A percentile compares a stretch with the other conserved stretches of the same genome.
These are phyloP conservation scores for Yamadazyma phyllophila DNA, from an alignment of 805 yeast species.

Conservation along the genomic window DNA sequence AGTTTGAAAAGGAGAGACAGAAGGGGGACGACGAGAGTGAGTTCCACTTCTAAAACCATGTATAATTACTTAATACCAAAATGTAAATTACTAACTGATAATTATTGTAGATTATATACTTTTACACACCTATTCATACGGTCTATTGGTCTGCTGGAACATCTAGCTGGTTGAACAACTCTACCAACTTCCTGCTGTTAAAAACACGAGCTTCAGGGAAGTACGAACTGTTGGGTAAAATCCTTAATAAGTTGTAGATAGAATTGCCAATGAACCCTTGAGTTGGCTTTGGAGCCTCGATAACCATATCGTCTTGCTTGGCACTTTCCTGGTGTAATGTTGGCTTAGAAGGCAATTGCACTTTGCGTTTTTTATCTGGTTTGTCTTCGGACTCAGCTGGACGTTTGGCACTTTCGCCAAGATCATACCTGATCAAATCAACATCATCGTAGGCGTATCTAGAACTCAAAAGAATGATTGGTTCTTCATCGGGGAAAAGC, in stretches of 20 bases:
- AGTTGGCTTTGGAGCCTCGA: conserved; percentile 5
- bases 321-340: conserved; percentile 3
- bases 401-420: conserved; percentile 21
- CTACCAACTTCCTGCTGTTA: conserved; percentile 52
- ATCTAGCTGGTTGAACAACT: conserved; percentile 22
- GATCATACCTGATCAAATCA: conserved; percentile 39
- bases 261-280: conserved; percentile 33
- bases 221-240: conserved; percentile 59
- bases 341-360: conserved; percentile 13
- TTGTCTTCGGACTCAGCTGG: conserved; percentile 13
- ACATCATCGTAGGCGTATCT: conserved; percentile 36
- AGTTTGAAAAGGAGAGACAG: conserved; percentile 13
- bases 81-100: not conserved
- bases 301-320: not conserved
- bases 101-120: too few species aligned
- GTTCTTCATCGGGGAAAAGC: conserved; percentile 60
- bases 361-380: conserved; percentile 7
- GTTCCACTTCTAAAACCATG: conserved; percentile 17
- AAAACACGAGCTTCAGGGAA: conserved; percentile 53
- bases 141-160: not conserved
- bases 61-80: conserved; percentile 5
- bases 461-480: conserved; percentile 35
- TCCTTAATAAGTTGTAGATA: conserved; percentile 46
- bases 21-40: conserved; percentile 22
- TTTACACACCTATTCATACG: too few species aligned